Conservation (phyloP, 768 basidiomycete species). For the Termitomyces bulborhizus region DNA sequence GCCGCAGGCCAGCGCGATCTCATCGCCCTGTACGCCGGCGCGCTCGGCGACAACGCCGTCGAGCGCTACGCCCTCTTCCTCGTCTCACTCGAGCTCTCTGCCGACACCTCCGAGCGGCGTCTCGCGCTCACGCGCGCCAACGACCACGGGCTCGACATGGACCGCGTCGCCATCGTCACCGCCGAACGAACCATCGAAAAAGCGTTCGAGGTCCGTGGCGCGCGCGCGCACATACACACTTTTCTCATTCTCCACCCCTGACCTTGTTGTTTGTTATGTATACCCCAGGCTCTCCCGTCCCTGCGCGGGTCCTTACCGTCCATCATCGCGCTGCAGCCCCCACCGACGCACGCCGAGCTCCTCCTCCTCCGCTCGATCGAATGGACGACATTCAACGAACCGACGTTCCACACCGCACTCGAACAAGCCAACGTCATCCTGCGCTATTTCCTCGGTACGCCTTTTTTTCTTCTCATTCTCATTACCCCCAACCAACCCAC, state of each 20-base stretch:
- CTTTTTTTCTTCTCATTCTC: background rate
- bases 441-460: slow-evolving; percentile 83
- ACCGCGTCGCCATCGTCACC: slow-evolving; percentile 71
- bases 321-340: slow-evolving; percentile 48
- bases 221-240: no score
- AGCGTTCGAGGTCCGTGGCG: slow-evolving; percentile 49
- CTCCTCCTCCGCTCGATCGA: slow-evolving; percentile 83
- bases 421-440: slow-evolving; percentile 85
- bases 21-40: slow-evolving; percentile 91
- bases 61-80: slow-evolving; percentile 92
- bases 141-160: slow-evolving; percentile 81
- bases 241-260: no score
- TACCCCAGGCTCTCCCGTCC: slow-evolving; percentile 43
- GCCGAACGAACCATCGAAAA: slow-evolving; percentile 74
- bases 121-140: slow-evolving; percentile 68
- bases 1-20: slow-evolving; percentile 74
- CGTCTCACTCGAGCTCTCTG: slow-evolving; percentile 62
- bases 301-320: slow-evolving; percentile 56
- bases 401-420: slow-evolving; percentile 73
- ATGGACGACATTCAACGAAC: slow-evolving; percentile 79
- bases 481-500: no score
- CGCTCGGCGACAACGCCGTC: slow-evolving; percentile 85
- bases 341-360: slow-evolving; percentile 51
- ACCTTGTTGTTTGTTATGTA: no score
- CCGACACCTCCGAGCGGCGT: slow-evolving; percentile 58